Evolutionary conservation across 345 rosid species (phyloP).

Genomic region (Moricandia arvensis): DNA sequence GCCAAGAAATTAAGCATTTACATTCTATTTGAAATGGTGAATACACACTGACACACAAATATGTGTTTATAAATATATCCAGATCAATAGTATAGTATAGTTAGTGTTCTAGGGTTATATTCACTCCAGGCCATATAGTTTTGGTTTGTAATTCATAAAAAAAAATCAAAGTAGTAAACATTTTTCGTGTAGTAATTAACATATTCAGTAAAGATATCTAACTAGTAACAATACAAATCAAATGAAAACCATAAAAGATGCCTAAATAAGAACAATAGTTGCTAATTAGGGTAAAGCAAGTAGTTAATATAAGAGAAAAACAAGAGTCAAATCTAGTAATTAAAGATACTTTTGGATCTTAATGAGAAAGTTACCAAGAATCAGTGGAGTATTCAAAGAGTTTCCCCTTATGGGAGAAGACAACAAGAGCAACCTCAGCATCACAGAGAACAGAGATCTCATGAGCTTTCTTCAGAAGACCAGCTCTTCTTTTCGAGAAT

Average conservation of each 20-base stretch:
- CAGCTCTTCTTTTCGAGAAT: background rate
- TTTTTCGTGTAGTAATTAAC: background rate
- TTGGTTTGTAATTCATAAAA: background rate
- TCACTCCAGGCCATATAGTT: background rate
- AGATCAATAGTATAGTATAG: background rate
- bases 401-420: constrained; percentile 77
- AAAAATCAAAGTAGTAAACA: background rate
- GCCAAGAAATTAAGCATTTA: background rate
- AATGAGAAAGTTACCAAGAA: constrained; percentile 43
- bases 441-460: background rate
- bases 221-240: background rate
- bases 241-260: constrained; percentile 9
- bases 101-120: constrained; percentile 19
- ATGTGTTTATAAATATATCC: background rate
- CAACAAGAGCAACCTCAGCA: constrained; percentile 56
- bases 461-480: background rate
- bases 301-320: background rate
- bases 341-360: background rate
- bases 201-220: constrained; percentile 3
- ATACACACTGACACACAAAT: background rate
- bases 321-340: background rate
- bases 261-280: constrained; percentile 9
- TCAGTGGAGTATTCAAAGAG: constrained; percentile 70
- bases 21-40: background rate
- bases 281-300: constrained; percentile 32